phyloP scores from a whole-genome alignment of 306 rosid species.

The Castanea sativa region DNA sequence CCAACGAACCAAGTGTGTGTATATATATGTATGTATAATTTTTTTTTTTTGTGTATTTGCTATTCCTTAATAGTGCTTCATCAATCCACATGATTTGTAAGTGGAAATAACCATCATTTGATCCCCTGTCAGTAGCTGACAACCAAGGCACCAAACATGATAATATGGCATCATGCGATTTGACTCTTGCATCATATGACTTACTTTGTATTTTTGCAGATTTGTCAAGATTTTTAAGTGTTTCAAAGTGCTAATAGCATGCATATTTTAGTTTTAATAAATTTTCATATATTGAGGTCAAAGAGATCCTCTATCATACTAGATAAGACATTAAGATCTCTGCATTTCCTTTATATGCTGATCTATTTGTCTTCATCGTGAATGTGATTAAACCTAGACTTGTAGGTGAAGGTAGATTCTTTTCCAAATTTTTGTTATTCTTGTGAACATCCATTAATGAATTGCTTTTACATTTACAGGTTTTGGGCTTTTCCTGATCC shows the following conservation, averaged over 20 bases:
- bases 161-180: neutral
- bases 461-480: constrained; percentile 21
- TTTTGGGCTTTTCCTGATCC: constrained; percentile 40
- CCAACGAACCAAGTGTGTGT: neutral
- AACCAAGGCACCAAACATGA: neutral
- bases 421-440: neutral
- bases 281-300: neutral
- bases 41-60: neutral
- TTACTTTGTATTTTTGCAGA: neutral
- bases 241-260: neutral
- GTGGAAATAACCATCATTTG: neutral
- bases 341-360: neutral
- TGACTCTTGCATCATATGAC: neutral
- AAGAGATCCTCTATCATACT: neutral
- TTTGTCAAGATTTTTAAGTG: neutral
- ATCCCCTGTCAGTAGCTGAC: neutral
- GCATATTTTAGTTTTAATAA: neutral
- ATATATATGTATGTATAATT: neutral
- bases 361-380: neutral
- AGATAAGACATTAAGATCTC: neutral
- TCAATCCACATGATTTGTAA: neutral
- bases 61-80: neutral
- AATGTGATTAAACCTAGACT: neutral
- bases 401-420: neutral
- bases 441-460: neutral